phyloP scores from a whole-genome alignment of 2,329 filamentous ascomycete genomes.

The Emericellopsis cladophorae region DNA sequence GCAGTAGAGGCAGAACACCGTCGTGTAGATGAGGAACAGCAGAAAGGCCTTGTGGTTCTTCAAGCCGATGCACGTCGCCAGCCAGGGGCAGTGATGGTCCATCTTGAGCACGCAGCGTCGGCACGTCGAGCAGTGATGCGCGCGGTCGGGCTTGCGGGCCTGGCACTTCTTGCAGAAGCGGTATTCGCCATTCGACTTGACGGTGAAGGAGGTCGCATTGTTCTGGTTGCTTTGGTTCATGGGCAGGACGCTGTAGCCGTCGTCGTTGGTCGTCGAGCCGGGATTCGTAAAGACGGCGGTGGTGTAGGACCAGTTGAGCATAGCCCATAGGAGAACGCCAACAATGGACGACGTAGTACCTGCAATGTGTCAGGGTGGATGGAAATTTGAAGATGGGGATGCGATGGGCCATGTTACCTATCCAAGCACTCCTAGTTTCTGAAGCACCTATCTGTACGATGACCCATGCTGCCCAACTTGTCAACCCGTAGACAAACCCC shows the following conservation, averaged over 20 bases:
- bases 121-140: conserved; percentile 95
- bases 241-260: conserved; percentile 71
- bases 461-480: conserved; percentile 91
- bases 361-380: conserved; percentile 12
- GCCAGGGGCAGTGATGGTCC: conserved; percentile 98
- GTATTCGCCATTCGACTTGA: conserved; percentile 77
- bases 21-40: conserved; percentile 82
- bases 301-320: conserved; percentile 84
- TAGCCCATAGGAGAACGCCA: conserved; percentile 58
- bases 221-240: conserved; percentile 49
- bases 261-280: conserved; percentile 52
- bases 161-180: conserved; percentile 98
- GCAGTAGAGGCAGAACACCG: conserved; percentile 69
- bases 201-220: conserved; percentile 64
- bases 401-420: conserved; percentile 31
- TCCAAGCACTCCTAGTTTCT: conserved; percentile 38
- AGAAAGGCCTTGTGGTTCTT: conserved; percentile 94
- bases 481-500: conserved; percentile 74
- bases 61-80: conserved; percentile 88
- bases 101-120: conserved; percentile 93
- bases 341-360: conserved; percentile 44
- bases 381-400: neutral
- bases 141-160: conserved; percentile 83
- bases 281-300: conserved; percentile 88
- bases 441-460: conserved; percentile 58